Evolutionary conservation across 2,329 filamentous ascomycete species (phyloP).

Genomic region (Fusarium sp.): DNA sequence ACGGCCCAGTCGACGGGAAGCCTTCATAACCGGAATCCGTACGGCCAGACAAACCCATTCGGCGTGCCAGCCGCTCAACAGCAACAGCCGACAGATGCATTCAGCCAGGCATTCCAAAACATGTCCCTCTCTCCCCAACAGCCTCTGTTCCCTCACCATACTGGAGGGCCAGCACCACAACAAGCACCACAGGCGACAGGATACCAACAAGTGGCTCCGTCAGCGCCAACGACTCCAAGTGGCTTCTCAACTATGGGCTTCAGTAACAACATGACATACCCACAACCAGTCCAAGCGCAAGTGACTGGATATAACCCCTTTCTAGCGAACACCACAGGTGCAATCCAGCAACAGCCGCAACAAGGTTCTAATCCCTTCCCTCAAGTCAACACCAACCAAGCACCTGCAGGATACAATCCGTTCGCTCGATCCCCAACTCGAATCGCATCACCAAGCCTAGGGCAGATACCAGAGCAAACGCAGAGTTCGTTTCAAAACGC

Average conservation of each 20-base stretch:
- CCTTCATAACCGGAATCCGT: constrained; percentile 66
- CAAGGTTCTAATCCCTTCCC: constrained; percentile 45
- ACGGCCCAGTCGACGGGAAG: constrained; percentile 73
- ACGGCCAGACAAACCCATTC: constrained; percentile 73
- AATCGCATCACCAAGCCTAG: constrained; percentile 60
- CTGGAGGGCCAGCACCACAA: constrained; percentile 66
- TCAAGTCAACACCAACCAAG: constrained; percentile 52
- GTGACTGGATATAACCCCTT: constrained; percentile 63
- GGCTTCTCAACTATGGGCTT: constrained; percentile 52
- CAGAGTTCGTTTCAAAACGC: constrained; percentile 55
- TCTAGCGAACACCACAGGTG: constrained; percentile 51
- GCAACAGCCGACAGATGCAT: constrained; percentile 42
- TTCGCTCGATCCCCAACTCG: constrained; percentile 60
- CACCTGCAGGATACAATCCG: constrained; percentile 55
- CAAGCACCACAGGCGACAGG: constrained; percentile 50
- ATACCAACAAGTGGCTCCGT: constrained; percentile 58
- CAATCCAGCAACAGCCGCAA: constrained; percentile 46
- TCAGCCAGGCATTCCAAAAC: constrained; percentile 78
- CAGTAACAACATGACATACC: constrained; percentile 56
- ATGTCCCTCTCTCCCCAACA: constrained; percentile 72
- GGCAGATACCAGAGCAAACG: constrained; percentile 63
- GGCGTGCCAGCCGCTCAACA: constrained; percentile 57
- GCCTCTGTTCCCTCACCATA: constrained; percentile 79
- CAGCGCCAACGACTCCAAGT: constrained; percentile 53
- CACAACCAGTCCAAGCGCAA: constrained; percentile 51